phyloP scores from a whole-genome alignment of 805 yeast species.

The Metschnikowia anglica region DNA sequence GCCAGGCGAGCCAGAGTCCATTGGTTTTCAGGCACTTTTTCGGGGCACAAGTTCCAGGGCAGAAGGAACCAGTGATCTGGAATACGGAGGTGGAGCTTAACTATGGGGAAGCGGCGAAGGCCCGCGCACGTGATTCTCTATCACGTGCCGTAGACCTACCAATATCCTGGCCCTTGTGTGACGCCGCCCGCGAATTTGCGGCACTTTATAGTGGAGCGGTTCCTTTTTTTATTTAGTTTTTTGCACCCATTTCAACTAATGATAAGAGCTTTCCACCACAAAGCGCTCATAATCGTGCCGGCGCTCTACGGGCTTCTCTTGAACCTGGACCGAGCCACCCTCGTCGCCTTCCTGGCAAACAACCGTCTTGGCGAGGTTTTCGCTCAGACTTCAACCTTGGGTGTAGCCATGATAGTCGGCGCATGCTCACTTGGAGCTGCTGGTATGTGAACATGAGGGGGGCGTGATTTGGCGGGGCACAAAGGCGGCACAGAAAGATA shows the following conservation, averaged over 20 bases:
- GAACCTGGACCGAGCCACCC: constrained; percentile 31
- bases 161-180: neutral
- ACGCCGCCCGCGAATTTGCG: constrained; percentile 3
- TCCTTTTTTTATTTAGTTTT: constrained; percentile 11
- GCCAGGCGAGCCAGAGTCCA: neutral
- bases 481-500: too few relatives aligned
- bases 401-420: constrained; percentile 27
- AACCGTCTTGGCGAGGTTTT: constrained; percentile 23
- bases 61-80: too few relatives aligned
- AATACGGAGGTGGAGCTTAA: too few relatives aligned
- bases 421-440: constrained; percentile 38
- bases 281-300: constrained; percentile 18
- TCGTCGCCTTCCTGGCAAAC: constrained; percentile 23
- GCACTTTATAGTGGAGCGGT: too few relatives aligned
- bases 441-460: constrained; percentile 20
- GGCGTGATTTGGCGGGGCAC: neutral
- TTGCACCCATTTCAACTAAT: constrained; percentile 25
- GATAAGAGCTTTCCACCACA: constrained; percentile 7
- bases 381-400: constrained; percentile 23
- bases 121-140: neutral
- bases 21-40: neutral
- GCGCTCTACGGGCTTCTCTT: constrained; percentile 30
- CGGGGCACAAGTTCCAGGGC: neutral
- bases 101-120: neutral
- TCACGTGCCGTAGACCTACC: neutral